phyloP scores from a whole-genome alignment of 306 rosid genomes.

The Sesbania bispinosa region DNA sequence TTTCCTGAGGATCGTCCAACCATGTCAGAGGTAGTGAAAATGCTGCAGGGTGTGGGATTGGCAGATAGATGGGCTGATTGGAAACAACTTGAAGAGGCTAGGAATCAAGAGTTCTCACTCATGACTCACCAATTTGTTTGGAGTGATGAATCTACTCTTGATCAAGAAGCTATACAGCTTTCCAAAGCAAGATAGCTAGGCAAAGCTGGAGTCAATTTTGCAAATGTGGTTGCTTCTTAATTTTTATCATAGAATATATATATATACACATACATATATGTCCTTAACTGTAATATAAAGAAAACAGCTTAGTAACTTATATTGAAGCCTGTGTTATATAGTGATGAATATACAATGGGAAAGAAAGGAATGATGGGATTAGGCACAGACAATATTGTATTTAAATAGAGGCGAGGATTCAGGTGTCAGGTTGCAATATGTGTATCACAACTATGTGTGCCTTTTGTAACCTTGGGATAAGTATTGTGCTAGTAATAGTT shows the following conservation, averaged over 20 bases:
- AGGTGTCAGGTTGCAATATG: conserved; percentile 8
- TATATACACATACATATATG: not conserved
- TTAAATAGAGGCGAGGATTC: conserved; percentile 12
- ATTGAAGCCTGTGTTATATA: conserved; percentile 13
- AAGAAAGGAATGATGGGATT: conserved; percentile 15
- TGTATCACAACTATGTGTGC: not conserved
- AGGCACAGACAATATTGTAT: conserved; percentile 8
- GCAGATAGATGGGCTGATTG: conserved; percentile 85
- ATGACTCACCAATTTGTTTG: conserved; percentile 68
- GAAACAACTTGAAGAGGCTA: conserved; percentile 63
- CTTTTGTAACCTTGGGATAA: conserved; percentile 17
- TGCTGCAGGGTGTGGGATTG: conserved; percentile 65
- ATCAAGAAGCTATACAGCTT: conserved; percentile 87
- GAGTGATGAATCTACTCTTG: conserved; percentile 74
- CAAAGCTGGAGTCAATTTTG: conserved; percentile 30
- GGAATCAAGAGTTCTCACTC: conserved; percentile 47
- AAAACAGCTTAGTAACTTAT: not conserved
- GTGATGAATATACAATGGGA: not conserved
- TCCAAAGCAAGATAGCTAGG: conserved; percentile 62
- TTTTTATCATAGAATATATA: conserved; percentile 7
- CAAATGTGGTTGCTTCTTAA: not conserved
- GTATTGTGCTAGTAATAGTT: not conserved
- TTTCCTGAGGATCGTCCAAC: conserved; percentile 71
- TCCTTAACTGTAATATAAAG: not conserved
- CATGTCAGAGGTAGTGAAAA: conserved; percentile 64